Base-by-base conservation (phyloP, 495 filamentous ascomycete species). In the Clavariopsis aquatica region DNA sequence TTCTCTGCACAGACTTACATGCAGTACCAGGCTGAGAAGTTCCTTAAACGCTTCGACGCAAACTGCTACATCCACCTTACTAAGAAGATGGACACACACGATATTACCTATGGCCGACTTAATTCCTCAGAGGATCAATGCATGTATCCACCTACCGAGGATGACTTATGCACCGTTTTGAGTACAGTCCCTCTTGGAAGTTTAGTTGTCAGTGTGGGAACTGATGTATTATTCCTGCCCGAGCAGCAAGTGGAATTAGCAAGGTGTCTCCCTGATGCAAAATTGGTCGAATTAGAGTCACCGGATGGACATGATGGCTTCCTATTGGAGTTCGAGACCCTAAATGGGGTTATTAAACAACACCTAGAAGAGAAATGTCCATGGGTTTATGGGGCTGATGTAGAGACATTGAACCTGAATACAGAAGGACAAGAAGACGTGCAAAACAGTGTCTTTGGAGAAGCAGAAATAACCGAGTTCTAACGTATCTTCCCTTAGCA, bases 11-110 rank as follows among this genome's bases (percentile, higher is more conserved):
- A 78, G 65, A 72, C 69, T 57, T 78, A 78, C 23, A 49, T 78
- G 19, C 72, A 72, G 20, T 78, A 78, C 36, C 76, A 78, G 54
- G 76, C 69, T 1, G 68, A 74, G 24, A 78, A 78, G 59, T 78
- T 78, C 47, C 65, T 74, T 26, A 59, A 68, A 36, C 66, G 76
- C 8, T 77, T 78, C 60, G 76, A 78, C 52, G 72, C 75, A 8
- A 78, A 78, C 41, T 78, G 76, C 28, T 78, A 76, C 31, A 57
- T 78, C 1, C 73, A 75, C 61, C 67, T 77, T 47, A 73, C 71
- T 3, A 65, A 71, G 51, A 78, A 78, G 62, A 76, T 78, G 72
- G 76, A 78, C 54, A 53, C 69, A 1, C 76, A 78, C 68, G 76
- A 78, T 63, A 64, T 78, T 6, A 72, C 68, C 13, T 62, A 69